Evolutionary conservation across 805 yeast genomes (phyloP).

Genomic region (Yarrowia hollandica): DNA sequence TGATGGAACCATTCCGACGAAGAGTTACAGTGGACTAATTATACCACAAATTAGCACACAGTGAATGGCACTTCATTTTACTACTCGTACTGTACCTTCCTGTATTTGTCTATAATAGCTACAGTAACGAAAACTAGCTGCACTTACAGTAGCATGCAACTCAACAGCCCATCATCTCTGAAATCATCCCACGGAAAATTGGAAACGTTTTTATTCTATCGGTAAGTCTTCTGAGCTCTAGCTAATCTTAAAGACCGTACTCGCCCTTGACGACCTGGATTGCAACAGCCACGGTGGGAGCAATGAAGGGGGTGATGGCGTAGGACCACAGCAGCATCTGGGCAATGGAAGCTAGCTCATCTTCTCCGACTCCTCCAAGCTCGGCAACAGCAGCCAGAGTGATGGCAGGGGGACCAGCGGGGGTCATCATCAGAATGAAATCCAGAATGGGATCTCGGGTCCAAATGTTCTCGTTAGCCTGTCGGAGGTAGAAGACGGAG

Average conservation of each 20-base stretch:
- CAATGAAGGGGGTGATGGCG: slow-evolving; percentile 32
- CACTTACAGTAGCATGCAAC: too few relatives aligned
- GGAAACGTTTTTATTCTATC: neutral
- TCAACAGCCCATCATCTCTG: too few relatives aligned
- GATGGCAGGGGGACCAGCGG: slow-evolving; percentile 35
- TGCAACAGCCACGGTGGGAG: slow-evolving; percentile 34
- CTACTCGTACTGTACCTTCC: too few relatives aligned
- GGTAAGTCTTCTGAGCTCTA: neutral
- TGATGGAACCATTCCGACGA: too few relatives aligned
- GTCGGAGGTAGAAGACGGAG: slow-evolving; percentile 31
- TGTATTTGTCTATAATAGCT: too few relatives aligned
- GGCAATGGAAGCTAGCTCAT: slow-evolving; percentile 32
- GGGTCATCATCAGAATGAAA: slow-evolving; percentile 34
- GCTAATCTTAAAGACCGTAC: slow-evolving; percentile 19
- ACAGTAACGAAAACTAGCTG: too few relatives aligned
- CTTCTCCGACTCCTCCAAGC: slow-evolving; percentile 32
- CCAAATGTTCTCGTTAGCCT: slow-evolving; percentile 31
- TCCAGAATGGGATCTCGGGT: slow-evolving; percentile 32
- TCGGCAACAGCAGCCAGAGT: slow-evolving; percentile 35
- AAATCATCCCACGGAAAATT: too few relatives aligned
- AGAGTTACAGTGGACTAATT: too few relatives aligned
- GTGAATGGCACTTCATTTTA: too few relatives aligned
- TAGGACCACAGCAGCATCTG: slow-evolving; percentile 33
- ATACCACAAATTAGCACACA: too few relatives aligned
- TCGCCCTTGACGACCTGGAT: slow-evolving; percentile 30